Base-by-base conservation (phyloP, 768 basidiomycete species). In the Strobilomyces dryophilus region DNA sequence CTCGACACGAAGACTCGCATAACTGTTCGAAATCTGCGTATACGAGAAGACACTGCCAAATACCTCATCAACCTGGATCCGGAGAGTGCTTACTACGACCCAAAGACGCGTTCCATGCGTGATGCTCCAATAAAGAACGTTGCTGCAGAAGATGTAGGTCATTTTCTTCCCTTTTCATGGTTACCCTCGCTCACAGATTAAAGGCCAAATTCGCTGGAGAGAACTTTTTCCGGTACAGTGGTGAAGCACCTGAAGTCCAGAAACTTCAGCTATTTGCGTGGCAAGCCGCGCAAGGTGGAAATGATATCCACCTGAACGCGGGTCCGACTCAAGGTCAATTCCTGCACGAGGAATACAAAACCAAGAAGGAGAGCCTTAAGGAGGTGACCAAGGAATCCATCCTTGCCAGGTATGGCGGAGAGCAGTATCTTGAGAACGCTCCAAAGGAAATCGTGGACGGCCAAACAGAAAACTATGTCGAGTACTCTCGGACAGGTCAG, bases 61-160 rank as follows among this genome's bases (percentile, higher is more conserved):
- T 99, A 99, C 68, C 81, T 99, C 65, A 89, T 95, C 70, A 99
- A 98, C 68, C 70, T 99, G 69, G 94, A 98, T 70, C 88, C 89
- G 1, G 87, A 92, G 0, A 93, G 90, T 62, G 97, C 97, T 9
- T 98, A 98, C 74, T 99, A 99, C 67, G 97, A 99, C 66, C 97
- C 97, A 44, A 99, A 99, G 76, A 98, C 97, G 12, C 87, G 97
- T 65, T 98, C 95, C 8, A 99, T 99, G 97, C 88, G 97, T 72
- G 97, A 99, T 64, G 95, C 95, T 39, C 97, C 95, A 0, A 55
- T 85, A 14, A 83, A 81, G 67, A 81, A 83, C 60, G 75, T 90
- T 24, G 76, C 84, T 7, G 73, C 90, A n/a, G 93, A 95, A 71
- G 95, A 98, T 64, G 94, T 95, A 66, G 47, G 88, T 73, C 35